Evolutionary conservation across 768 basidiomycete genomes (phyloP).

Genomic region (Mycena amicta): DNA sequence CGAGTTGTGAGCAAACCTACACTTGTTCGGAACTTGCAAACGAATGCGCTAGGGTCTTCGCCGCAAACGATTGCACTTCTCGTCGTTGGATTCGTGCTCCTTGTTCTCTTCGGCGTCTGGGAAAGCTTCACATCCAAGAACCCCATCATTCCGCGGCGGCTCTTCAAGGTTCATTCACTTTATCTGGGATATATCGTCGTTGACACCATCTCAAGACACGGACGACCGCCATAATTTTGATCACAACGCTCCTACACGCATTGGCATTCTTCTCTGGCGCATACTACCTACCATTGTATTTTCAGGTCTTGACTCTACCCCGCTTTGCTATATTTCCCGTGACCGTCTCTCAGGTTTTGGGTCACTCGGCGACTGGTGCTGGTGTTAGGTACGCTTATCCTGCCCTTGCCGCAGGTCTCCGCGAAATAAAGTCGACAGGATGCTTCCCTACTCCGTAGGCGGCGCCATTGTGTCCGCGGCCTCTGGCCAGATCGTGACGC

Average conservation of each 20-base stretch:
- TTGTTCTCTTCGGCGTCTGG: conserved; percentile 56
- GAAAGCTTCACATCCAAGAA: conserved; percentile 65
- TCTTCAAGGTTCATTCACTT: conserved; percentile 58
- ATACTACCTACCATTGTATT: conserved; percentile 48
- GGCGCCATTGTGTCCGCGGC: conserved; percentile 53
- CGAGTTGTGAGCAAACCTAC: conserved; percentile 56
- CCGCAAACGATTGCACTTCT: conserved; percentile 64
- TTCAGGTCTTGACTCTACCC: too few relatives aligned
- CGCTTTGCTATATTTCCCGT: too few relatives aligned
- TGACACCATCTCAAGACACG: conserved; percentile 52
- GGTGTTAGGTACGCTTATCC: conserved; percentile 63
- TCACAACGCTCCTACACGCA: conserved; percentile 64
- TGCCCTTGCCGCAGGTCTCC: not conserved
- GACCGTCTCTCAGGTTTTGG: too few relatives aligned
- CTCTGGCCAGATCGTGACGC: conserved; percentile 60
- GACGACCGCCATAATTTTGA: conserved; percentile 64
- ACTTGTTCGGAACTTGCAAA: too few relatives aligned
- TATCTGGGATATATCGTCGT: not conserved
- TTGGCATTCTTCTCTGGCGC: conserved; percentile 60
- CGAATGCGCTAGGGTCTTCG: conserved; percentile 62
- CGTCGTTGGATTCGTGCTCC: conserved; percentile 54
- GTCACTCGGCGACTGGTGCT: conserved; percentile 70
- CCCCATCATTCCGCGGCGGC: conserved; percentile 72
- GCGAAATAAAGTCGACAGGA: conserved; percentile 40
- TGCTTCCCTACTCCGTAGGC: conserved; percentile 75